Percentiles rank a stretch among this genome's conserved stretches.
Conservation (phyloP, 306 rosid species). For the Citrullus amarus region DNA sequence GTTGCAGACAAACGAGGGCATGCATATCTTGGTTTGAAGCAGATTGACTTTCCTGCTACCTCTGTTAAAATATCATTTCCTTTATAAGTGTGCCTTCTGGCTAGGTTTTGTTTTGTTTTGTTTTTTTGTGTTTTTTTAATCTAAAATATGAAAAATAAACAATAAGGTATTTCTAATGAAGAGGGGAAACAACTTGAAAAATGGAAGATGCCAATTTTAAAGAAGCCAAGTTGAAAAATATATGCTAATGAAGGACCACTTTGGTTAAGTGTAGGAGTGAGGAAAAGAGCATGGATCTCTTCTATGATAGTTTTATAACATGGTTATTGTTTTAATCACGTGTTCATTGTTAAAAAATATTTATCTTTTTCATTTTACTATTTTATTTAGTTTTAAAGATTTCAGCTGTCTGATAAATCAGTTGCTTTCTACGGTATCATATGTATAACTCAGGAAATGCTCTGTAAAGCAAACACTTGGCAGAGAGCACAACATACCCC, state of each 20-base stretch:
- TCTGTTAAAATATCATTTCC: background rate
- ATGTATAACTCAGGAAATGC: slow-evolving; percentile 54
- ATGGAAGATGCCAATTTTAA: background rate
- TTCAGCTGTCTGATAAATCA: background rate
- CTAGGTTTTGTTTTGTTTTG: background rate
- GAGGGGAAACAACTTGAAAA: background rate
- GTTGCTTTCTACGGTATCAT: background rate
- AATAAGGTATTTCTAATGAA: background rate
- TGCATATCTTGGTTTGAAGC: background rate
- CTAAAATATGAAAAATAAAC: background rate
- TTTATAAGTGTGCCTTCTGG: background rate
- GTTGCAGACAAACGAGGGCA: background rate
- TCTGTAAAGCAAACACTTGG: slow-evolving; percentile 90
- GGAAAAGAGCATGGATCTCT: background rate
- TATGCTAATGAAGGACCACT: background rate
- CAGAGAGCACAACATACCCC: slow-evolving; percentile 88
- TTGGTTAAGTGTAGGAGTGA: background rate
- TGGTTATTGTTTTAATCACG: background rate
- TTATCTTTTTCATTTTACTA: background rate
- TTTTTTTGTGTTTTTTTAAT: background rate
- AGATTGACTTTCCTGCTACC: background rate
- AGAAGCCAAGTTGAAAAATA: background rate
- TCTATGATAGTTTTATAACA: background rate
- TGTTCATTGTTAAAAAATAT: background rate
- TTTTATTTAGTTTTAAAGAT: background rate